Percentiles rank a stretch among this genome's conserved stretches.
phyloP scores from a whole-genome alignment of 2,329 filamentous ascomycete genomes.

The Epichloe sp. region DNA sequence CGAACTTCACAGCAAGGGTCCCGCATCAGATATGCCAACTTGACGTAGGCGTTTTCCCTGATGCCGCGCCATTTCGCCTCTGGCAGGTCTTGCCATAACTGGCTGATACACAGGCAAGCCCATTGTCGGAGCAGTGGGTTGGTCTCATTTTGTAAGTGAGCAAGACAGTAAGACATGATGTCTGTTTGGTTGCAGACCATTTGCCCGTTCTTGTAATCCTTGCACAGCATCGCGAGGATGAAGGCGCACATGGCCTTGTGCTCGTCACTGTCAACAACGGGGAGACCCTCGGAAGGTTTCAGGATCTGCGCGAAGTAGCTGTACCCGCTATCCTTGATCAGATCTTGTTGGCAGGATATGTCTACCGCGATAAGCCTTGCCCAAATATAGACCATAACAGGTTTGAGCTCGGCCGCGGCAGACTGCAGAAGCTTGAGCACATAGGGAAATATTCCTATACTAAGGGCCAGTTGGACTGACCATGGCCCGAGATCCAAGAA shows the following conservation, averaged over 20 bases:
- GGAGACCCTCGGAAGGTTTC: slow-evolving; percentile 69
- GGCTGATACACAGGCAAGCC: slow-evolving; percentile 90
- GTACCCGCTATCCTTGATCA: slow-evolving; percentile 94
- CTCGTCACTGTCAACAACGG: slow-evolving; percentile 78
- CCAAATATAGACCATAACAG: slow-evolving; percentile 99
- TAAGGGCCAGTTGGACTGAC: slow-evolving; percentile 95
- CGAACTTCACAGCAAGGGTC: slow-evolving; percentile 88
- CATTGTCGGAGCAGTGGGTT: slow-evolving; percentile 87
- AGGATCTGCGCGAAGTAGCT: slow-evolving; percentile 93
- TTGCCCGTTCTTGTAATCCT: slow-evolving; percentile 83
- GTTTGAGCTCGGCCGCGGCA: slow-evolving; percentile 85
- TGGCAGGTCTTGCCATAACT: slow-evolving; percentile 81
- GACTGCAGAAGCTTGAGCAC: slow-evolving; percentile 96
- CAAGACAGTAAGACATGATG: slow-evolving; percentile 76
- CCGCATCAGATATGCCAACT: slow-evolving; percentile 66
- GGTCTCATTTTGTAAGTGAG: slow-evolving; percentile 71
- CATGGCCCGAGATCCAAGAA: slow-evolving; percentile 93
- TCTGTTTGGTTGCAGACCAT: slow-evolving; percentile 83
- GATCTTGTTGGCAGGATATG: slow-evolving; percentile 79
- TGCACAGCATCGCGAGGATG: slow-evolving; percentile 94
- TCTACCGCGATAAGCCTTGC: slow-evolving; percentile 91
- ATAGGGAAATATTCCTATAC: slow-evolving; percentile 97
- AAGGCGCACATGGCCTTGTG: slow-evolving; percentile 99
- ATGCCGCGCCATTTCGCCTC: slow-evolving; percentile 97
- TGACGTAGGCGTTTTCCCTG: slow-evolving; percentile 72